phyloP scores from a whole-genome alignment of 345 rosid species.

The Microcos paniculata region DNA sequence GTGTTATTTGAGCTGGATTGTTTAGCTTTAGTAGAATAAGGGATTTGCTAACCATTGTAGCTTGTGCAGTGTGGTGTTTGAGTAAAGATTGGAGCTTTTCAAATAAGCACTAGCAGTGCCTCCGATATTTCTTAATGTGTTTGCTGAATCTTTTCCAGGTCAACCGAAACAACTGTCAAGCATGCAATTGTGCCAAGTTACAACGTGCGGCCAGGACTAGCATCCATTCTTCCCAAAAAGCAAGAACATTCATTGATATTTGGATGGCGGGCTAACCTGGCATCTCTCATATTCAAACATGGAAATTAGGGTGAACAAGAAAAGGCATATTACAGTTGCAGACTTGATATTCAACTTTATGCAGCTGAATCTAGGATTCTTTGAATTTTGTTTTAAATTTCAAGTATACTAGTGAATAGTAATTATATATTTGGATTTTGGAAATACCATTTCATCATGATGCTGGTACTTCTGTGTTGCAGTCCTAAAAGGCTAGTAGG shows the following conservation, averaged over 20 bases:
- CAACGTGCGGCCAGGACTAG: constrained; percentile 37
- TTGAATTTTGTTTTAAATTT: constrained; percentile 1
- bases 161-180: constrained; percentile 36
- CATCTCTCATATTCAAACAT: constrained; percentile 71
- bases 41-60: not conserved
- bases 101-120: not conserved
- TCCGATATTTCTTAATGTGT: constrained; percentile 3
- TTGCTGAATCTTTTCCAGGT: constrained; percentile 36
- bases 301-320: constrained; percentile 34
- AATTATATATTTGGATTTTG: not conserved
- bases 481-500: not conserved
- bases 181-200: constrained; percentile 36
- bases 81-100: not conserved
- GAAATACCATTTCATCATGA: not conserved
- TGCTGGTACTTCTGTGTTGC: not conserved
- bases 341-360: constrained; percentile 9
- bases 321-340: not conserved
- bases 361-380: not conserved
- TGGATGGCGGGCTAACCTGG: constrained; percentile 71
- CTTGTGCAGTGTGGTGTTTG: not conserved
- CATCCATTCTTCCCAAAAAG: constrained; percentile 54
- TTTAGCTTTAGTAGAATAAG: not conserved
- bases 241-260: constrained; percentile 49
- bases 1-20: not conserved
- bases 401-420: not conserved